These are phyloP conservation scores for Cubamyces lactineus DNA, from an alignment of 768 basidiomycete species.

Conservation along the genomic window DNA sequence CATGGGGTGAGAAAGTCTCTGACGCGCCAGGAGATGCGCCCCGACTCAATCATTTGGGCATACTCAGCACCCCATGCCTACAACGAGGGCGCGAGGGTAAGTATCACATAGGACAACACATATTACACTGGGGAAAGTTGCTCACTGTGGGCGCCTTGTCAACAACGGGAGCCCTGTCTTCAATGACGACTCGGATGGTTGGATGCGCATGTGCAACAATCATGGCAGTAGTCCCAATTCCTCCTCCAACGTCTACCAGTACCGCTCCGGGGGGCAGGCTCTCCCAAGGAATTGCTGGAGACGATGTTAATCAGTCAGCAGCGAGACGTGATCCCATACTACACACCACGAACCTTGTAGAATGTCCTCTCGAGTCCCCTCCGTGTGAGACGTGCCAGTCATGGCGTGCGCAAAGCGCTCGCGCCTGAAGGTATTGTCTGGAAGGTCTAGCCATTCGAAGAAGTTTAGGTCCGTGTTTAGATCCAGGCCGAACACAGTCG, in stretches of 20 bases:
- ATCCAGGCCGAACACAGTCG: constrained; percentile 63
- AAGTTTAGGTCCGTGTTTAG: constrained; percentile 54
- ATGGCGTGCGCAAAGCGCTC: constrained; percentile 77
- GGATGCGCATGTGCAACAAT: constrained; percentile 20
- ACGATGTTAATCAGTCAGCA: not conserved
- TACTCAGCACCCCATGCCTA: constrained; percentile 23
- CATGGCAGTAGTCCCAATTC: constrained; percentile 23
- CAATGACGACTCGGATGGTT: constrained; percentile 22
- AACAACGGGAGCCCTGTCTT: constrained; percentile 19
- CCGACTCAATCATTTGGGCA: constrained; percentile 17
- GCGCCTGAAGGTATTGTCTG: constrained; percentile 47
- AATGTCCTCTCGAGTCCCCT: constrained; percentile 33
- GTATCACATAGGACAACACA: no score
- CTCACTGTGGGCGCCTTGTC: constrained; percentile 41
- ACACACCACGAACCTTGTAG: not conserved
- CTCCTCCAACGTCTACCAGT: constrained; percentile 27
- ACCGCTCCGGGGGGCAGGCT: constrained; percentile 10
- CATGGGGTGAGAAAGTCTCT: constrained; percentile 16
- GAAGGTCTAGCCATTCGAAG: constrained; percentile 77
- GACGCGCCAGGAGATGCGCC: constrained; percentile 19
- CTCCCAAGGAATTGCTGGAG: constrained; percentile 25
- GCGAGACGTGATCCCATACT: no score
- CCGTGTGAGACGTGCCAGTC: constrained; percentile 71
- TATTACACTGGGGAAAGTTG: no score
- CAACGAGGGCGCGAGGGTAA: no score